Percentiles rank a stretch among this genome's conserved stretches.
Evolutionary conservation across 768 basidiomycete species (phyloP).

Genomic region (Jaapia argillacea): DNA sequence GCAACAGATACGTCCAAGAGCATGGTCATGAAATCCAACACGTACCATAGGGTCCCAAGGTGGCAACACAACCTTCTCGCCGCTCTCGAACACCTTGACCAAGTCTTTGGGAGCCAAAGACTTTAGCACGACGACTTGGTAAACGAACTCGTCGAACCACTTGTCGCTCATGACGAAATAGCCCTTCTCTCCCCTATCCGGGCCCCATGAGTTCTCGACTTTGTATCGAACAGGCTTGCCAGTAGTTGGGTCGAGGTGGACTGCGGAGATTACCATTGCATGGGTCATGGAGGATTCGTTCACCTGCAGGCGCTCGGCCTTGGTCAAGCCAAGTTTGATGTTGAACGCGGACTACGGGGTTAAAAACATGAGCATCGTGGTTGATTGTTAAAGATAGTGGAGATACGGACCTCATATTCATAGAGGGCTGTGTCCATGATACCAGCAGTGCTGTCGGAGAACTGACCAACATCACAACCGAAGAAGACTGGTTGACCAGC

Average conservation of each 20-base stretch:
- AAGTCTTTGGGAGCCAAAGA: constrained; percentile 72
- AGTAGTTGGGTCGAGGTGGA: constrained; percentile 69
- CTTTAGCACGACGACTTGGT: constrained; percentile 87
- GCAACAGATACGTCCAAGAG: too few species aligned
- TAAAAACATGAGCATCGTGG: not conserved
- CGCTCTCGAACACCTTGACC: constrained; percentile 67
- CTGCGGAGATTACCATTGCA: constrained; percentile 90
- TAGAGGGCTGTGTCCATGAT: constrained; percentile 84
- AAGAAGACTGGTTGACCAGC: constrained; percentile 90
- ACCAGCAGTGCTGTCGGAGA: constrained; percentile 56
- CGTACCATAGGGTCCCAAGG: constrained; percentile 89
- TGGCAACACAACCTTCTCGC: constrained; percentile 58
- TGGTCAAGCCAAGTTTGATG: constrained; percentile 69
- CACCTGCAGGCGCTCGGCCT: constrained; percentile 75
- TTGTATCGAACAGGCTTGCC: constrained; percentile 86
- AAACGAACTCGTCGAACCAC: constrained; percentile 95
- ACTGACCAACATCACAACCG: constrained; percentile 92
- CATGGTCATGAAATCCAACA: too few species aligned
- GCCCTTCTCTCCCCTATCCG: constrained; percentile 66
- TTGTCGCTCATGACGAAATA: constrained; percentile 86
- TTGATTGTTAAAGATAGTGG: not conserved
- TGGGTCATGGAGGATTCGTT: constrained; percentile 92
- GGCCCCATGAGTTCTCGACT: constrained; percentile 96
- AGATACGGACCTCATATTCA: constrained; percentile 57
- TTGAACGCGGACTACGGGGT: constrained; percentile 63